Conservation (phyloP, 345 rosid species). For the Lepidium didymum region DNA sequence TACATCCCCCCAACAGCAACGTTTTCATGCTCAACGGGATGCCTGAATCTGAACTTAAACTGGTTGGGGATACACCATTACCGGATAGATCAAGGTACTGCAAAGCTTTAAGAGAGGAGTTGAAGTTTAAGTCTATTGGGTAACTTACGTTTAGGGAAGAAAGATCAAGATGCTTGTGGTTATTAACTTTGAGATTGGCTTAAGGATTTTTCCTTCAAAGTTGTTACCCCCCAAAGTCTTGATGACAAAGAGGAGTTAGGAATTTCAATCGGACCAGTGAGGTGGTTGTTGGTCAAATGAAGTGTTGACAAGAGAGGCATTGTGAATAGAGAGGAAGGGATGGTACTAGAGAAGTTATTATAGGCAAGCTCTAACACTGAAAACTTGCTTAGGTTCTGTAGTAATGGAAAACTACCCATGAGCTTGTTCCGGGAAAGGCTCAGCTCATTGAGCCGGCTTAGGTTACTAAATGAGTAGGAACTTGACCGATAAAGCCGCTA, state of each 20-base stretch:
- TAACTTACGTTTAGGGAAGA: neutral
- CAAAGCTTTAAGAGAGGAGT: neutral
- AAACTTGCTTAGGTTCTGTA: neutral
- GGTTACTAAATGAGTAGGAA: slow-evolving; percentile 4
- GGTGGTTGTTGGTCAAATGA: neutral
- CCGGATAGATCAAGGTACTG: neutral
- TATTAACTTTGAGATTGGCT: neutral
- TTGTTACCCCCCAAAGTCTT: neutral
- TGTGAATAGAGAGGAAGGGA: neutral
- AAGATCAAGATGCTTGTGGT: neutral
- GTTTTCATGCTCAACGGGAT: neutral
- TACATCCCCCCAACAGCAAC: neutral
- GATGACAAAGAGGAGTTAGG: neutral
- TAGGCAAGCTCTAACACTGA: neutral
- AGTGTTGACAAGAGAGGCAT: neutral
- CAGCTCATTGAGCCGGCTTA: neutral
- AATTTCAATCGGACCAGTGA: neutral
- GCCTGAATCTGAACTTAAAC: neutral
- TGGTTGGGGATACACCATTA: neutral
- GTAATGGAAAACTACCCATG: slow-evolving; percentile 2
- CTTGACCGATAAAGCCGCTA: neutral
- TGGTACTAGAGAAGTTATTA: neutral
- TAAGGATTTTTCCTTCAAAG: neutral
- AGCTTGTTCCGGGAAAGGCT: neutral
- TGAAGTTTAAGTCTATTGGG: neutral